Conservation (phyloP, 2,329 filamentous ascomycete genomes). For the Exserohilum turcica region DNA sequence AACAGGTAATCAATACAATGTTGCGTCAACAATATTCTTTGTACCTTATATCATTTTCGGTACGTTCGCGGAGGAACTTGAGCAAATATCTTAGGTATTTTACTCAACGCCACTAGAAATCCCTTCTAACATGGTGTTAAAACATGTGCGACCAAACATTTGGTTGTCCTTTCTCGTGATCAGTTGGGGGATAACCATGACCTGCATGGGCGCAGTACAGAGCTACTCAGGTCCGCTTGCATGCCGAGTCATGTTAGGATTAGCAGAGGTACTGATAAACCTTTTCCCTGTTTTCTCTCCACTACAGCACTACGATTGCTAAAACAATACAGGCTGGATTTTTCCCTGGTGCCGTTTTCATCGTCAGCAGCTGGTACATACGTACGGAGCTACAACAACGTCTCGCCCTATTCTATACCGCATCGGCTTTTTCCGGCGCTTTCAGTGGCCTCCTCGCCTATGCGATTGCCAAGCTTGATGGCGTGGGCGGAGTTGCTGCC, state of each 20-base stretch:
- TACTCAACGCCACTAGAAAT: too few species aligned
- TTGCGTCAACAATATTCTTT: slow-evolving; percentile 66
- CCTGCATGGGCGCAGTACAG: slow-evolving; percentile 31
- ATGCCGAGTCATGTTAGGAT: slow-evolving; percentile 53
- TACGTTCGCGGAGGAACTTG: too few species aligned
- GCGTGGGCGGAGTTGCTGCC: slow-evolving; percentile 41
- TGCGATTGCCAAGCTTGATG: slow-evolving; percentile 47
- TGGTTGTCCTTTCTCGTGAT: slow-evolving; percentile 41
- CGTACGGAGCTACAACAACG: slow-evolving; percentile 42
- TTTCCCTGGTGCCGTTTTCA: slow-evolving; percentile 45
- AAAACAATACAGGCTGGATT: slow-evolving; percentile 26
- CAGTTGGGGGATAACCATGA: slow-evolving; percentile 36
- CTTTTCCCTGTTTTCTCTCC: neutral
- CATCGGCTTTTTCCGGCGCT: slow-evolving; percentile 46
- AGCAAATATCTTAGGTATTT: too few species aligned
- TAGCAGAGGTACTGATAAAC: slow-evolving; percentile 41
- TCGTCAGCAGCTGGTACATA: slow-evolving; percentile 45
- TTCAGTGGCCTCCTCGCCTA: slow-evolving; percentile 52
- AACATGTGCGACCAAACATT: slow-evolving; percentile 33
- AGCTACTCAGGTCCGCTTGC: slow-evolving; percentile 51
- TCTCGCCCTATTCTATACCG: slow-evolving; percentile 47
- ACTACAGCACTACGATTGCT: neutral
- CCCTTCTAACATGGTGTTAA: slow-evolving; percentile 52
- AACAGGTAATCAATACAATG: slow-evolving; percentile 44
- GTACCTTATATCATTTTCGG: slow-evolving; percentile 48